These are phyloP conservation scores for Cardiospermum halicacabum DNA, from an alignment of 345 rosid species.

Conservation along the genomic window DNA sequence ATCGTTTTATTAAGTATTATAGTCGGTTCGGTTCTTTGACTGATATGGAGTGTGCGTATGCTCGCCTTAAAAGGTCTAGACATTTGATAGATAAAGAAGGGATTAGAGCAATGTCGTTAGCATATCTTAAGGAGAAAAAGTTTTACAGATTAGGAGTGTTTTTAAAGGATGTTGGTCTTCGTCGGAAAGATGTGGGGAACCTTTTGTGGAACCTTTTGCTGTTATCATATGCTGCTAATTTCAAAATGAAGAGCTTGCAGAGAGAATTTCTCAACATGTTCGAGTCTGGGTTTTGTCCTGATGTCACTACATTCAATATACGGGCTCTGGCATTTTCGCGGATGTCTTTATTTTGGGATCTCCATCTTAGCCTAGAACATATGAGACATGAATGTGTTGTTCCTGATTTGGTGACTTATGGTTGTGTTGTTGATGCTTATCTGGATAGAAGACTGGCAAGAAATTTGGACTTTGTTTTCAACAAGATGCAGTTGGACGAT, in stretches of 20 bases:
- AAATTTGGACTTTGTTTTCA: conserved; percentile 59
- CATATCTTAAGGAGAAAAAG: conserved; percentile 39
- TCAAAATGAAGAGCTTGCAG: conserved; percentile 90
- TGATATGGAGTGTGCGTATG: conserved; percentile 61
- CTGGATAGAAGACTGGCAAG: conserved; percentile 63
- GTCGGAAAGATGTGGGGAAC: conserved; percentile 56
- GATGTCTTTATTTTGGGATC: conserved; percentile 84
- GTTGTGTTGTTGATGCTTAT: conserved; percentile 80
- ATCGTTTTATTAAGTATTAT: conserved; percentile 47
- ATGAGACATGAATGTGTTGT: conserved; percentile 54
- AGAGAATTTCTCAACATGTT: conserved; percentile 62
- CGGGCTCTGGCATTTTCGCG: conserved; percentile 70
- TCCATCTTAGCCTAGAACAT: conserved; percentile 81
- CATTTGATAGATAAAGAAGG: conserved; percentile 45
- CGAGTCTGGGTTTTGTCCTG: conserved; percentile 63
- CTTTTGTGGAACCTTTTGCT: conserved; percentile 72
- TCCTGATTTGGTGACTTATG: conserved; percentile 78
- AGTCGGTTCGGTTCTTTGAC: conserved; percentile 46
- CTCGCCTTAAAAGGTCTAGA: conserved; percentile 49
- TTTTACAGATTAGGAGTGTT: conserved; percentile 60
- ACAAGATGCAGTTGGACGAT: conserved; percentile 48
- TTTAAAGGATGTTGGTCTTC: conserved; percentile 58
- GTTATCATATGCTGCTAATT: conserved; percentile 69
- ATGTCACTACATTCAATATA: conserved; percentile 70
- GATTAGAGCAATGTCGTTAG: conserved; percentile 52